These are phyloP conservation scores for Petunia axillaris DNA, from an alignment of 257 asterid species.

Conservation along the genomic window DNA sequence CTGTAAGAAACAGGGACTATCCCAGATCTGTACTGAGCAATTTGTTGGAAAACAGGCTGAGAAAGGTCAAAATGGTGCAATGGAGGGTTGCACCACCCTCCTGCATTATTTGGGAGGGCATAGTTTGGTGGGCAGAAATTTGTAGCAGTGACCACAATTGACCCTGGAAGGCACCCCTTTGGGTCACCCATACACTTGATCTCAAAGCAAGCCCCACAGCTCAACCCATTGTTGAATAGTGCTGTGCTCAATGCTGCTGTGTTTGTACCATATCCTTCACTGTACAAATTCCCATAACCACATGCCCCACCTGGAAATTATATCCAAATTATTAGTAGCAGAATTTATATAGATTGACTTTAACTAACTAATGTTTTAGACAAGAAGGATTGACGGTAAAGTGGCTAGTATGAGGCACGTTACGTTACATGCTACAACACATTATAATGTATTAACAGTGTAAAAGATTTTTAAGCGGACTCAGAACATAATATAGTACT, in stretches of 20 bases:
- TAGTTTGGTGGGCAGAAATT: conserved; percentile 43
- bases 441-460: too few relatives aligned
- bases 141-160: conserved; percentile 39
- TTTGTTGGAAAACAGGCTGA: conserved; percentile 38
- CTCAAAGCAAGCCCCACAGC: conserved; percentile 43
- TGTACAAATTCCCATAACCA: conserved; percentile 41
- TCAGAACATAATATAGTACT: too few relatives aligned
- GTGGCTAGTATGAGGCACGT: too few relatives aligned
- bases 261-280: conserved; percentile 42
- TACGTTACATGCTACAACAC: too few relatives aligned
- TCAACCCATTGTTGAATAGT: conserved; percentile 37
- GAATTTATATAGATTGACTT: too few relatives aligned
- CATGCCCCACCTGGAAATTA: conserved; percentile 37
- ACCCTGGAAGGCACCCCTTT: conserved; percentile 31
- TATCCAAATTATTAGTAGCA: neutral
- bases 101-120: conserved; percentile 31
- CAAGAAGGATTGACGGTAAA: too few relatives aligned
- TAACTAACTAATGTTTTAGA: too few relatives aligned
- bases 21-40: conserved; percentile 39
- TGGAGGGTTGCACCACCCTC: conserved; percentile 45
- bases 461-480: too few relatives aligned
- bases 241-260: conserved; percentile 45
- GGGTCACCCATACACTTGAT: conserved; percentile 34
- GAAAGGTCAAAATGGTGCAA: conserved; percentile 41
- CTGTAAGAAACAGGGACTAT: conserved; percentile 40